Evolutionary conservation across 768 basidiomycete genomes (phyloP).

Genomic region (Royoungia palumana): DNA sequence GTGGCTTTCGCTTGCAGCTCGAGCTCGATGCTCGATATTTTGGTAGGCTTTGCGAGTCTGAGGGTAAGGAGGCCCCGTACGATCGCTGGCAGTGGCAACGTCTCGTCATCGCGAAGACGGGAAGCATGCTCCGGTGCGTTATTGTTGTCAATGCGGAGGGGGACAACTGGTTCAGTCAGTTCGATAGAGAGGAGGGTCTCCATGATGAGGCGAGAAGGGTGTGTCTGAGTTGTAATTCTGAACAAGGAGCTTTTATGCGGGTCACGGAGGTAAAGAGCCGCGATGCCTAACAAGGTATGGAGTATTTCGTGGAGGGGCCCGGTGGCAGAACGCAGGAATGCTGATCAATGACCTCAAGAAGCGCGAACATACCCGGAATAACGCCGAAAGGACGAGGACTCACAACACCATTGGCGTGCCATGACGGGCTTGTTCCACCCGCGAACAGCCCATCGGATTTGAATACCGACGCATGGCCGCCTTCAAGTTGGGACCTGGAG

Average conservation of each 20-base stretch:
- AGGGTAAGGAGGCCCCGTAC: constrained; percentile 66
- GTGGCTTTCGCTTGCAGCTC: constrained; percentile 68
- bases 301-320: background rate
- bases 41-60: constrained; percentile 69
- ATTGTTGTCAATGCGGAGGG: constrained; percentile 53
- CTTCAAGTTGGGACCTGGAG: background rate
- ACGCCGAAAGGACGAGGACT: too few species aligned
- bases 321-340: too few species aligned
- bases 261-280: background rate
- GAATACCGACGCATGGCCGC: background rate
- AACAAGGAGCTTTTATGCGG: constrained; percentile 1
- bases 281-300: background rate
- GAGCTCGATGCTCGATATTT: constrained; percentile 82
- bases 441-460: background rate
- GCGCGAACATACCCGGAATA: background rate
- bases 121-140: constrained; percentile 34
- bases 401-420: background rate
- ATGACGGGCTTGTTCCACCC: constrained; percentile 10
- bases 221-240: too few species aligned
- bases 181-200: constrained; percentile 52
- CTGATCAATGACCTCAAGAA: too few species aligned
- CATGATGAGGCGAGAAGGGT: constrained; percentile 2
- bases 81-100: constrained; percentile 57
- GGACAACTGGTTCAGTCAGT: constrained; percentile 72
- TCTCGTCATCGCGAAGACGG: constrained; percentile 24